phyloP scores from a whole-genome alignment of 257 asterid species.

The Capsicum rhomboideum region DNA sequence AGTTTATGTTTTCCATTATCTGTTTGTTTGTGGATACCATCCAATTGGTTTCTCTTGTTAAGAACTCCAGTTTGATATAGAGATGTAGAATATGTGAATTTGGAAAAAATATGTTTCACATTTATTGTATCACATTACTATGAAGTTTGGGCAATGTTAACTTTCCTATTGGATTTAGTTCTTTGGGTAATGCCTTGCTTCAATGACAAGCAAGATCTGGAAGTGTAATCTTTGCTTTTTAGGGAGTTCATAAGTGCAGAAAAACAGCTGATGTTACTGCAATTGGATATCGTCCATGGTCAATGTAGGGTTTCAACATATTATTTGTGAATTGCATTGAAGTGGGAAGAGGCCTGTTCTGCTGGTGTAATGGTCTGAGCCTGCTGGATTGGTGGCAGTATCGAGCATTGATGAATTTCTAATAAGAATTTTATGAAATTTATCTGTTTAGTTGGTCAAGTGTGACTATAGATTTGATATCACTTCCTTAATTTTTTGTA shows the following conservation, averaged over 20 bases:
- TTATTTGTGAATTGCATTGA: background rate
- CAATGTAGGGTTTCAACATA: background rate
- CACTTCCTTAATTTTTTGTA: background rate
- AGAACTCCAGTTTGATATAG: background rate
- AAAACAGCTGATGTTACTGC: background rate
- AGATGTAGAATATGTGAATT: background rate
- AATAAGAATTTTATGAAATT: background rate
- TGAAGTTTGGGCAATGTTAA: background rate
- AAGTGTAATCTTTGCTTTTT: background rate
- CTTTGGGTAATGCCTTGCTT: background rate
- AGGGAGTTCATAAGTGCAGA: background rate
- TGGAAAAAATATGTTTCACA: background rate
- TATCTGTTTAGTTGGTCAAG: background rate
- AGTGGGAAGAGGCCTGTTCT: background rate
- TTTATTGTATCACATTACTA: background rate
- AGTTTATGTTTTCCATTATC: background rate
- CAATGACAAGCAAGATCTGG: background rate
- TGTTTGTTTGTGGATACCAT: background rate
- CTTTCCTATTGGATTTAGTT: background rate
- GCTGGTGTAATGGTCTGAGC: background rate
- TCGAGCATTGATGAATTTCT: background rate
- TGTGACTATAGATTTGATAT: background rate
- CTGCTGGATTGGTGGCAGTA: background rate
- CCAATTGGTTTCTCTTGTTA: background rate
- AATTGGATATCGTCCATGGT: background rate